A percentile compares a stretch with the other conserved stretches of the same genome.
Evolutionary conservation across 306 rosid genomes (phyloP).

Genomic region (Pyrus bretschneideri): DNA sequence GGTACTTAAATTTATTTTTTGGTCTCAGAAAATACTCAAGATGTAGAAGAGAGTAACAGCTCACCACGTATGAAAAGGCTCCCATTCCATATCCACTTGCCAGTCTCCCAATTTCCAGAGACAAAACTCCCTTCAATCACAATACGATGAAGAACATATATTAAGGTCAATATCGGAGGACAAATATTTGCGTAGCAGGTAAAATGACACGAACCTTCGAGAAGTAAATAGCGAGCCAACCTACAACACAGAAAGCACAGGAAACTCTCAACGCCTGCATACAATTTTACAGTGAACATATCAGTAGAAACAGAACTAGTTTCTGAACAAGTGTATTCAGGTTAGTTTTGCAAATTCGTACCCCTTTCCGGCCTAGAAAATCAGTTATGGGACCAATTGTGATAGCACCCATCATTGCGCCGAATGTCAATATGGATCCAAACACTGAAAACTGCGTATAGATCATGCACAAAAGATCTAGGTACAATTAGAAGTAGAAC

Average conservation of each 20-base stretch:
- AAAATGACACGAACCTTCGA: constrained; percentile 46
- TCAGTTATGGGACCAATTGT: constrained; percentile 77
- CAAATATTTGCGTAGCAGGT: background rate
- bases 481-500: background rate
- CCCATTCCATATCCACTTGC: constrained; percentile 98
- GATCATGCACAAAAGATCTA: background rate
- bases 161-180: background rate
- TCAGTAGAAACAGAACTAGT: background rate
- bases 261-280: constrained; percentile 87
- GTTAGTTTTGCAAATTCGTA: constrained; percentile 15
- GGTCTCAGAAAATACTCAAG: background rate
- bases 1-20: background rate
- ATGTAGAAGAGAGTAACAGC: background rate
- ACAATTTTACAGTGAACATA: constrained; percentile 4
- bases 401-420: constrained; percentile 94
- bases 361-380: constrained; percentile 75
- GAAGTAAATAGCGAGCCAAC: constrained; percentile 79
- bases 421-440: constrained; percentile 88
- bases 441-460: constrained; percentile 68
- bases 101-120: constrained; percentile 82
- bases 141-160: constrained; percentile 10
- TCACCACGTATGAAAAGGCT: constrained; percentile 76
- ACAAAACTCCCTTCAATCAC: constrained; percentile 39
- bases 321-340: background rate
- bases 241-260: constrained; percentile 54